Percentiles rank a stretch among this genome's conserved stretches.
Conservation (phyloP, 2,329 filamentous ascomycete species). For the Ascochyta clinopodiicola region DNA sequence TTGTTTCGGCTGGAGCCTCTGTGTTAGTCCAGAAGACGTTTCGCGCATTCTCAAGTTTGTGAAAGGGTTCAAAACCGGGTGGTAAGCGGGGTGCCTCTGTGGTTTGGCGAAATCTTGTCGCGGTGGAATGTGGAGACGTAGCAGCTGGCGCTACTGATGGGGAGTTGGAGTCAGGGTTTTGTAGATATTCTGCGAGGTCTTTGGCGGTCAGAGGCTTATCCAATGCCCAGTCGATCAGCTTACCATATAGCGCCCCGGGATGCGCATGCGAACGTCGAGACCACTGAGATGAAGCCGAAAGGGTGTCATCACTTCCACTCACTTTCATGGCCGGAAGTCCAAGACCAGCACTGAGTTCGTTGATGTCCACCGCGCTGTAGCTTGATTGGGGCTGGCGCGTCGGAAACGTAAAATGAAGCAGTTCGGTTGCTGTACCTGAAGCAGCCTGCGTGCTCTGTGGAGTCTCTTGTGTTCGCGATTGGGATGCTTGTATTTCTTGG, state of each 20-base stretch:
- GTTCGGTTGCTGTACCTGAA: background rate
- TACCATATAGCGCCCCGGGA: slow-evolving; percentile 20
- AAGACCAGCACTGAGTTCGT: slow-evolving; percentile 25
- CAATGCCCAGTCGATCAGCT: slow-evolving; percentile 30
- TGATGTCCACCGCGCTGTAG: slow-evolving; percentile 17
- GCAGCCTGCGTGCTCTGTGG: background rate
- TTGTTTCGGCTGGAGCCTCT: background rate
- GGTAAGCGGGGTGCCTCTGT: background rate
- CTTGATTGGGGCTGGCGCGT: background rate
- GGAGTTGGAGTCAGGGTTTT: background rate
- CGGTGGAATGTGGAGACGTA: background rate
- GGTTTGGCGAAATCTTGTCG: background rate
- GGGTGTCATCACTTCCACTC: background rate
- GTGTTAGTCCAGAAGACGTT: background rate
- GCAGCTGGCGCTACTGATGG: background rate
- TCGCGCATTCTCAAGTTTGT: background rate
- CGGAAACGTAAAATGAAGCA: background rate
- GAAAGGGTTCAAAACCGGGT: background rate
- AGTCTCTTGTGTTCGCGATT: background rate
- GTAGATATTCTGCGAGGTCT: slow-evolving; percentile 24
- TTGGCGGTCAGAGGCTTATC: slow-evolving; percentile 30
- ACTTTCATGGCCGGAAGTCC: slow-evolving; percentile 18
- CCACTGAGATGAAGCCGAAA: slow-evolving; percentile 2
- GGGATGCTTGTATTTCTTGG: background rate
- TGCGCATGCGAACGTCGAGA: slow-evolving; percentile 4